Evolutionary conservation across 495 filamentous ascomycete genomes (phyloP).

Genomic region (Amorphotheca resinae): DNA sequence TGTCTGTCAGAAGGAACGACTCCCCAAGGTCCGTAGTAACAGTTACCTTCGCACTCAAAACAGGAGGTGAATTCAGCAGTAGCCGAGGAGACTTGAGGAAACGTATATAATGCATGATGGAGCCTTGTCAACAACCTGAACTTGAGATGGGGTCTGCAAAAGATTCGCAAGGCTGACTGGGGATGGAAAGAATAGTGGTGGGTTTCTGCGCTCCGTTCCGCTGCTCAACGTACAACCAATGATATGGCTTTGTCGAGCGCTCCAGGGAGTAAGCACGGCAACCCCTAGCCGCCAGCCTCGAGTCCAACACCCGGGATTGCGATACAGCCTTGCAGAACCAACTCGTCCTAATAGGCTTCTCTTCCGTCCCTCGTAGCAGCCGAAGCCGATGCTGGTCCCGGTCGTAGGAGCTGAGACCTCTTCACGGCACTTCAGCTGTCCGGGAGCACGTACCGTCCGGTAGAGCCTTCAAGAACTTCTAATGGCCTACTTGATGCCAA

Average conservation of each 20-base stretch:
- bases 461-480: too few species aligned
- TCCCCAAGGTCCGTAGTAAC: conserved; percentile 90
- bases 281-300: neutral
- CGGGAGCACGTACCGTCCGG: too few species aligned
- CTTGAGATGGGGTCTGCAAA: neutral
- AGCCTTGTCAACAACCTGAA: neutral
- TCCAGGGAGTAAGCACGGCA: neutral
- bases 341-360: neutral
- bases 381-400: too few species aligned
- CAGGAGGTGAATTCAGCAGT: conserved; percentile 1
- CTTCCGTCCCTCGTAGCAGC: neutral
- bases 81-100: conserved; percentile 53
- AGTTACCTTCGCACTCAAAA: conserved; percentile 45
- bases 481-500: too few species aligned
- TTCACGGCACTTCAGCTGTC: too few species aligned
- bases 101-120: conserved; percentile 61
- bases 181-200: neutral
- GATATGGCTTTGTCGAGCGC: too few species aligned
- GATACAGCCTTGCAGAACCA: neutral
- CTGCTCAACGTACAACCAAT: too few species aligned
- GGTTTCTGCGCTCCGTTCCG: neutral
- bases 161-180: too few species aligned
- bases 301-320: neutral
- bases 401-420: too few species aligned
- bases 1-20: conserved; percentile 56